Evolutionary conservation across 2,329 filamentous ascomycete genomes (phyloP), one percentile per base, ranked within the genome.

Genomic region (Myotisia sp.): DNA sequence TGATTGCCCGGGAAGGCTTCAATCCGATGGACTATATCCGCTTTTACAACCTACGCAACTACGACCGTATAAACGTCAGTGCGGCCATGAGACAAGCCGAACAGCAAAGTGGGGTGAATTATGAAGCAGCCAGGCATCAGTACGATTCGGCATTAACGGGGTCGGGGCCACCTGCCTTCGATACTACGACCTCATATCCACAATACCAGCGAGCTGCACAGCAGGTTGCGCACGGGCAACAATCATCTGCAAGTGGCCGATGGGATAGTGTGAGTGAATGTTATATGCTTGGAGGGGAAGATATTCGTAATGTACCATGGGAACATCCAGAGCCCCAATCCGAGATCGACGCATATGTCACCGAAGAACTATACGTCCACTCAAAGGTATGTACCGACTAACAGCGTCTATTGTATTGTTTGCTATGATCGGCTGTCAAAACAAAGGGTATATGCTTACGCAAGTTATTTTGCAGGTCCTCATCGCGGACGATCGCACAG

Each of bases 301-400:
- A 68, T 67, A 58, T 73, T 48, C 68, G 66, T 3, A 75, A 82
- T 6, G 82, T 92, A 54, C 49, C 61, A 1, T 94, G 84, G 81
- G 78, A 86, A 10, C 79, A 81, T 10, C 59, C 56, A 20, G 61
- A 79, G 3, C 62, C 74, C 0, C 71, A 87, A 45, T 71, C 72
- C 1, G 90, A 95, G 55, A 79, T 85, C 37, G 70, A 79, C 35
- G 83, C 92, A 52, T 92, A 90, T 65, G 78, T 95, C 64, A 65
- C 93, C 52, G 90, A 98, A 54, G 87, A 98, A 56, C 70, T 95
- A 2, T 98, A 98, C 54, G 78, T 95, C 30, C 90, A 98, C 55
- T 80, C 76, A 18, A 98, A 95, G 61, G 68, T 35, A 35, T 23
- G 27, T 23, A n/a, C n/a, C n/a, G n/a, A n/a, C n/a, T n/a, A n/a